These are phyloP conservation scores for Acarospora socialis DNA, from an alignment of 2,329 filamentous ascomycete species.

Conservation along the genomic window DNA sequence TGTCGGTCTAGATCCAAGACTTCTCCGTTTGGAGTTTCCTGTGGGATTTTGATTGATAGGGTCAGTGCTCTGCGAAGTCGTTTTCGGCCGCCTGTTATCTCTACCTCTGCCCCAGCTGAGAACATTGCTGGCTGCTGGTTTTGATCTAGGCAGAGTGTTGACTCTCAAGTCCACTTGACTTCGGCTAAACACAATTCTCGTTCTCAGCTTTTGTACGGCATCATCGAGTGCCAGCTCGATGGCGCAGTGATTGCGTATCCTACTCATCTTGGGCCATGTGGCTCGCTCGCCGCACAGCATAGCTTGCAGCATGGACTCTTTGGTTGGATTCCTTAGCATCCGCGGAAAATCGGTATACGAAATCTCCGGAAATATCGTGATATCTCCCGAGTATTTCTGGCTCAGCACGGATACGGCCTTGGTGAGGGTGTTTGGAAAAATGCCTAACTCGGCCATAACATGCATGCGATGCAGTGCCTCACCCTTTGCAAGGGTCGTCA, in stretches of 20 bases:
- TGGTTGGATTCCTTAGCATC: conserved; percentile 69
- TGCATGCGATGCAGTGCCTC: conserved; percentile 72
- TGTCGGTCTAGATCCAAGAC: too few relatives aligned
- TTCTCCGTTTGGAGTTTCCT: too few relatives aligned
- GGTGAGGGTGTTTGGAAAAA: conserved; percentile 64
- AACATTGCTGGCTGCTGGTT: too few relatives aligned
- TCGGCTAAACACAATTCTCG: conserved; percentile 54
- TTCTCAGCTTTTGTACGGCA: conserved; percentile 54
- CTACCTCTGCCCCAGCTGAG: too few relatives aligned
- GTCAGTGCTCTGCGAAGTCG: too few relatives aligned
- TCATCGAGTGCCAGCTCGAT: conserved; percentile 75
- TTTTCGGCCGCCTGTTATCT: too few relatives aligned
- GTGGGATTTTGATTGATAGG: too few relatives aligned
- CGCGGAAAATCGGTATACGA: conserved; percentile 57
- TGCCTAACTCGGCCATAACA: conserved; percentile 62
- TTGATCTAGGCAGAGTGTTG: too few relatives aligned
- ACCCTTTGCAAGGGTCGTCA: conserved; percentile 61
- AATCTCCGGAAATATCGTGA: conserved; percentile 79
- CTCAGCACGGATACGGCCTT: conserved; percentile 70
- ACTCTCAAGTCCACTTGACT: conserved; percentile 49
- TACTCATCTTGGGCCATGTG: conserved; percentile 80
- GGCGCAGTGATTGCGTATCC: conserved; percentile 73
- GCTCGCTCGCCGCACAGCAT: conserved; percentile 68
- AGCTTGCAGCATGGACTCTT: conserved; percentile 72
- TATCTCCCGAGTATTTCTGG: conserved; percentile 87